Conservation (phyloP, 1,139 yeast species). For the Yamadazyma membranifaciens region DNA sequence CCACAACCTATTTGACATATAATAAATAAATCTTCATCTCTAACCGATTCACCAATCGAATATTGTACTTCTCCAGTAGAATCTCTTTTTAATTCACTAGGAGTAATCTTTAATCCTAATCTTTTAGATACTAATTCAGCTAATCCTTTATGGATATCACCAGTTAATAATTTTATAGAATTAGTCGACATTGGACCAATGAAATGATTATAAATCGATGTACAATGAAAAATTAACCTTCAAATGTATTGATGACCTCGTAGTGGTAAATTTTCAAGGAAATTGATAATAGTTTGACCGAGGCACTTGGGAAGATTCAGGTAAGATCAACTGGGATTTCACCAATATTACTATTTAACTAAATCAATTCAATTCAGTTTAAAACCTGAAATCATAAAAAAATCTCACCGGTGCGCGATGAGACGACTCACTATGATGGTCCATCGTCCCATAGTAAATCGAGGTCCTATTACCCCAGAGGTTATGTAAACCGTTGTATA, state of each 20-base stretch:
- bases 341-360: background rate
- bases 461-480: too few species aligned
- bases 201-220: background rate
- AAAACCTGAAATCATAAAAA: too few species aligned
- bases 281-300: background rate
- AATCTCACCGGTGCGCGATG: background rate
- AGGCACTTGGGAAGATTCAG: background rate
- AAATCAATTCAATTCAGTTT: too few species aligned
- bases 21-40: constrained; percentile 94
- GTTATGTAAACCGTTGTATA: too few species aligned
- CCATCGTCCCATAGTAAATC: too few species aligned
- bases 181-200: constrained; percentile 59
- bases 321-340: constrained; percentile 3
- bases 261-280: too few species aligned
- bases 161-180: constrained; percentile 84
- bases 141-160: constrained; percentile 88
- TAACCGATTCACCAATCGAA: constrained; percentile 87
- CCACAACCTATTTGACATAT: constrained; percentile 87
- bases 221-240: background rate
- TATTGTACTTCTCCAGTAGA: constrained; percentile 85
- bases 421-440: background rate
- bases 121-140: constrained; percentile 72
- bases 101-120: constrained; percentile 60
- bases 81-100: constrained; percentile 67
- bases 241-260: too few species aligned